Evolutionary conservation across 2,329 filamentous ascomycete genomes (phyloP), one percentile per base, ranked within the genome.

Genomic region (Colletotrichum tropicale): DNA sequence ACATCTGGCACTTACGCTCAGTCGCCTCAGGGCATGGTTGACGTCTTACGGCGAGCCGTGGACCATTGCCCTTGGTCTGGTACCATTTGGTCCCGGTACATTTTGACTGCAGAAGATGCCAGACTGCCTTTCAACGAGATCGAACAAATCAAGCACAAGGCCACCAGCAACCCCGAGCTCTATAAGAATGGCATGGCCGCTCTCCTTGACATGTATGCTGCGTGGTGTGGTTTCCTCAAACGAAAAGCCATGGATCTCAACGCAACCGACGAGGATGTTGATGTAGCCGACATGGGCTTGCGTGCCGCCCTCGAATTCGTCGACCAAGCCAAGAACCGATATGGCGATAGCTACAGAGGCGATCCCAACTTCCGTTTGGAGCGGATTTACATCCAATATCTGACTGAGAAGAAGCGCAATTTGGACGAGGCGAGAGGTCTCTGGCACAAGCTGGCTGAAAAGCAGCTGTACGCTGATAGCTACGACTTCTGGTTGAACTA

Each of bases 401-500:
- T 98, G 65, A 96, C 95, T 5, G 95, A 98, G 82, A 95, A 94
- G 79, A 95, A 95, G 78, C 93, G 93, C 30, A 93, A 94, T 55
- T 87, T 95, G 68, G 91, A 95, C 24, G 93, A 93, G 72, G 97
- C 96, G 4, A 92, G 97, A 52, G 89, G 90, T 18, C 91, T 94
- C 64, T 98, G 95, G 92, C 92, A 94, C 78, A 91, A 91, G 21
- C 88, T 98, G 34, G 90, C 89, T 5, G 83, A 91, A 26, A 87
- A 91, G n/a, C 88, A 90, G 21, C 92, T 92, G 5, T 86, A 95
- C 71, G 92, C 93, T 34, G 91, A 95, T 79, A 96, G 93, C 79
- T 96, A 96, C 81, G 95, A 98, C 80, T 98, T 98, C 83, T 99
- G 97, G 97, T 89, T 96, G 71, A 92, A 93, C 58, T 98, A 95